phyloP scores from a whole-genome alignment of 306 rosid species.

The Quercus berberidifolia region DNA sequence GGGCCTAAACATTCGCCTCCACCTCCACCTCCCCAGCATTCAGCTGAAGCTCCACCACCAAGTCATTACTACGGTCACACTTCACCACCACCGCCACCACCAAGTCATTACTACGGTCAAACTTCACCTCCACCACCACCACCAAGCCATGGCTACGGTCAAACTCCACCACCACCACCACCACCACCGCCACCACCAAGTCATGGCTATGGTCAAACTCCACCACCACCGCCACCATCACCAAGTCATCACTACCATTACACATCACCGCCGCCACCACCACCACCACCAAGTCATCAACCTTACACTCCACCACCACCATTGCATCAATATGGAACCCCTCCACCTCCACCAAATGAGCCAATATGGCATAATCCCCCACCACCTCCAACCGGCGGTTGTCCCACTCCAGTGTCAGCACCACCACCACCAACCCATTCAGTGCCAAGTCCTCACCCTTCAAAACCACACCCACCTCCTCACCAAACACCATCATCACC shows the following conservation, averaged over 20 bases:
- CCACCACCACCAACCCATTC: neutral
- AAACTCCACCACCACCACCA: neutral
- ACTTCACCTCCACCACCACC: neutral
- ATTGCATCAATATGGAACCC: neutral
- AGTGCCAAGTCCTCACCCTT: neutral
- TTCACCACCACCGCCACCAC: neutral
- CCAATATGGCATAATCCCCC: neutral
- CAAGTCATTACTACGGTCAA: neutral
- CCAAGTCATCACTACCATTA: neutral
- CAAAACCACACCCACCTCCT: slow-evolving; percentile 7
- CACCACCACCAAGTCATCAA: slow-evolving; percentile 2
- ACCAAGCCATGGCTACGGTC: neutral
- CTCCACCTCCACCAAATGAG: neutral
- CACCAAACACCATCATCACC: slow-evolving; percentile 3
- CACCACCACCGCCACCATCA: neutral
- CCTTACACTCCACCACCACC: neutral
- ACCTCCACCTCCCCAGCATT: neutral
- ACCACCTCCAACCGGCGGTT: slow-evolving; percentile 16
- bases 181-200: neutral
- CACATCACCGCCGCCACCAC: neutral
- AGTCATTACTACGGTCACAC: neutral
- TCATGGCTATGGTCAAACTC: neutral
- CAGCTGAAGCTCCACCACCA: neutral
- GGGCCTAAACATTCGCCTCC: neutral
- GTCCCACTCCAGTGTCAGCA: slow-evolving; percentile 3